A percentile compares a stretch with the other conserved stretches of the same genome.
These are phyloP conservation scores for Aureobasidium sp. DNA, from an alignment of 2,329 filamentous ascomycete species.

Conservation along the genomic window DNA sequence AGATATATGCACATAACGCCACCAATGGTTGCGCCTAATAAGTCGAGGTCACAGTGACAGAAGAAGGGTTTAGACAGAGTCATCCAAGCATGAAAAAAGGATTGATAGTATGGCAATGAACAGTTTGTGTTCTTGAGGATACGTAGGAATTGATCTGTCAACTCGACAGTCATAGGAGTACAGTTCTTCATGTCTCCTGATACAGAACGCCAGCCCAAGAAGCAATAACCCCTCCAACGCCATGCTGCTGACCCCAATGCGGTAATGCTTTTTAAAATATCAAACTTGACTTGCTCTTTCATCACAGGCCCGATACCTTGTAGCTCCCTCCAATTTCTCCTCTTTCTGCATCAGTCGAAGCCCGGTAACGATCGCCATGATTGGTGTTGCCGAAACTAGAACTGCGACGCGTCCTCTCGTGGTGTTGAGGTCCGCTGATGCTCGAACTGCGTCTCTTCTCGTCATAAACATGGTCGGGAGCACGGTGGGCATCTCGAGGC, in stretches of 20 bases:
- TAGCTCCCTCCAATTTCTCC: slow-evolving; percentile 13
- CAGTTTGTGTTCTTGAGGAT: not conserved
- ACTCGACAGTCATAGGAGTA: not conserved
- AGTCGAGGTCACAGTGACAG: not conserved
- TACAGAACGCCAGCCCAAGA: not conserved
- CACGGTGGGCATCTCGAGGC: slow-evolving; percentile 11
- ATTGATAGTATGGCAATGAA: not conserved
- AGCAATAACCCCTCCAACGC: slow-evolving; percentile 5
- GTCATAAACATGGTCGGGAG: slow-evolving; percentile 11
- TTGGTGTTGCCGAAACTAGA: not conserved
- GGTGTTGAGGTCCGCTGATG: not conserved
- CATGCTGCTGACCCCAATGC: not conserved
- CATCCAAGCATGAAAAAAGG: not conserved
- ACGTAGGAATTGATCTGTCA: not conserved
- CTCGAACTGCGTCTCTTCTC: slow-evolving; percentile 11
- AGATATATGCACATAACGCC: too few relatives aligned
- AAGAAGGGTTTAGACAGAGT: too few relatives aligned
- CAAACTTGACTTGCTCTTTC: not conserved
- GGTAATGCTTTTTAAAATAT: not conserved
- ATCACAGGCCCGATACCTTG: slow-evolving; percentile 14
- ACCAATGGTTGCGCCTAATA: not conserved
- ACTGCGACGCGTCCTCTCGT: not conserved
- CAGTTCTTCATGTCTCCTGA: not conserved
- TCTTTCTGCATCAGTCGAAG: slow-evolving; percentile 5
- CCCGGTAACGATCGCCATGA: slow-evolving; percentile 9